Evolutionary conservation across 2,329 filamentous ascomycete species (phyloP).

Genomic region (Fusarium paranaense): DNA sequence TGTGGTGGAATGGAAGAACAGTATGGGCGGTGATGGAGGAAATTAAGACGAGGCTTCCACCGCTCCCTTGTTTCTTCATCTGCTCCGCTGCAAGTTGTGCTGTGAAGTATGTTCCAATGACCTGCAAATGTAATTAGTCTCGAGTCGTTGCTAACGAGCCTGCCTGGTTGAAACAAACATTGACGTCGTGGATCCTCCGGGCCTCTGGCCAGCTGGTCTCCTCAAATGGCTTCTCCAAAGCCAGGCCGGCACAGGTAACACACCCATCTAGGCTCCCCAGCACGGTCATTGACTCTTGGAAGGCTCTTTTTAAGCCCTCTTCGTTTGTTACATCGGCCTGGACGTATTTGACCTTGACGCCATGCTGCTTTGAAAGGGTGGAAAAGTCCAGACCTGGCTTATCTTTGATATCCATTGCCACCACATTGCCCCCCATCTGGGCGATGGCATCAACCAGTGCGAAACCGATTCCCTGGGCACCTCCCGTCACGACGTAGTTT

Average conservation of each 20-base stretch:
- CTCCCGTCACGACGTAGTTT: slow-evolving; percentile 52
- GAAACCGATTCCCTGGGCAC: slow-evolving; percentile 53
- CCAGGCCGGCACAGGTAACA: slow-evolving; percentile 51
- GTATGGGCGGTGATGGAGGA: slow-evolving; percentile 15
- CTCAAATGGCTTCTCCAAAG: slow-evolving; percentile 55
- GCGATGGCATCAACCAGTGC: slow-evolving; percentile 51
- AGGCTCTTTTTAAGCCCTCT: slow-evolving; percentile 39
- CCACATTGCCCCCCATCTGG: slow-evolving; percentile 53
- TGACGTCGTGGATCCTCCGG: slow-evolving; percentile 52
- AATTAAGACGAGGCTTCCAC: slow-evolving; percentile 51
- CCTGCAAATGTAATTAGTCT: slow-evolving; percentile 34
- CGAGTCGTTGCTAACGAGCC: background rate
- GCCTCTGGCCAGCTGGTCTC: slow-evolving; percentile 56
- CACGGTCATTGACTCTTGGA: slow-evolving; percentile 33
- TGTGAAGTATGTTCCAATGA: slow-evolving; percentile 54
- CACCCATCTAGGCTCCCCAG: slow-evolving; percentile 43
- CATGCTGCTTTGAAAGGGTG: slow-evolving; percentile 26
- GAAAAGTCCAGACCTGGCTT: slow-evolving; percentile 45
- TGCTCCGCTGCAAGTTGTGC: slow-evolving; percentile 53
- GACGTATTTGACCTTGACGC: slow-evolving; percentile 41
- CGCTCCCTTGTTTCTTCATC: slow-evolving; percentile 50
- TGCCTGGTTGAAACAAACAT: slow-evolving; percentile 43
- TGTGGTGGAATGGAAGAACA: slow-evolving; percentile 10
- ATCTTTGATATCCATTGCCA: slow-evolving; percentile 47
- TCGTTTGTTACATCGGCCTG: slow-evolving; percentile 44